Base-by-base conservation (phyloP, 2,329 filamentous ascomycete genomes). In the Tricladium varicosporioides region DNA sequence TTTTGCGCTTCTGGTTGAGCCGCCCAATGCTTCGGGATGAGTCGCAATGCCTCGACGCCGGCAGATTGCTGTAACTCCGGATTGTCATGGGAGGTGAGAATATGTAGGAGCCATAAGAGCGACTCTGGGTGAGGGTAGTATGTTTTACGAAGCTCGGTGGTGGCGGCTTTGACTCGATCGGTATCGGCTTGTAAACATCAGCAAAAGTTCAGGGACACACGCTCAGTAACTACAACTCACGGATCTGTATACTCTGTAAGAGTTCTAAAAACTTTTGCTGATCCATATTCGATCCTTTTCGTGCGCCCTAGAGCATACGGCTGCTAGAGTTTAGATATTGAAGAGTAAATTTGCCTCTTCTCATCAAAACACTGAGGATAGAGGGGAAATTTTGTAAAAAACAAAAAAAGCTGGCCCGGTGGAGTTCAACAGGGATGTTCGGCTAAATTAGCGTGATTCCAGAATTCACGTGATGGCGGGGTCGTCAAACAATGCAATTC, bases 41-140 rank as follows among this genome's bases (percentile, higher is more conserved):
- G 81, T 68, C 91, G 88, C 60, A 91, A 81, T 31, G 89, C 89
- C 80, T 97, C 92, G 63, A 97, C 91, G 53, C 92, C 90, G 53
- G 94, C 92, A 64, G 96, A 83, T 80, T 97, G 94, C 69, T 92
- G 88, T n/a, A 66, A 57, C 51, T 66, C 80, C n/a, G 81, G 78
- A 19, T 56, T 64, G 59, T 86, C 79, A 74, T 96, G 88, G 57
- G 88, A 90, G 67, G 91, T 88, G 66, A 95, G 82, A 69, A 97
- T 86, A 76, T 97, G 91, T 65, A 97, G 84, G 61, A 97, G 87
- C 68, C 90, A 85, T 55, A 93, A 82, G 57, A 97, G 85, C 14
- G 91, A 91, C 69, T 92, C 84, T 42, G 93, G 88, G 66, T 91
- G 84, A 69, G 85, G 87, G 79, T 96, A 97, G 80, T 91, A 97